Conservation (phyloP, 495 filamentous ascomycete genomes). For the Xylaria telfairii region DNA sequence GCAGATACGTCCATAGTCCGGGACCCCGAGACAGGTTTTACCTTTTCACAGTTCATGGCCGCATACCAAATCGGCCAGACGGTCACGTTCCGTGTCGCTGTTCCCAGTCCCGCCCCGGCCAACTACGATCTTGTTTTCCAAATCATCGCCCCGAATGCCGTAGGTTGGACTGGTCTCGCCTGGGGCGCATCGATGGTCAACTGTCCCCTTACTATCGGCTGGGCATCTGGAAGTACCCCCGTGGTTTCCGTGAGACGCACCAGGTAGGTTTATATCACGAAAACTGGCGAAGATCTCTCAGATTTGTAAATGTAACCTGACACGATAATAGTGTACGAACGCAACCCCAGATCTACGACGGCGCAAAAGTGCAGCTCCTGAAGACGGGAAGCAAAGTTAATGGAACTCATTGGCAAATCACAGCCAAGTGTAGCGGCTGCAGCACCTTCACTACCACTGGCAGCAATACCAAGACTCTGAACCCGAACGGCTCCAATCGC, state of each 20-base stretch:
- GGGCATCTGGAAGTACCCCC: constrained; percentile 38
- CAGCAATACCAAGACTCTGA: constrained; percentile 39
- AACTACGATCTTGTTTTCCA: constrained; percentile 52
- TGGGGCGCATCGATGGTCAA: constrained; percentile 51
- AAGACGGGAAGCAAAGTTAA: constrained; percentile 46
- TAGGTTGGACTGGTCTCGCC: constrained; percentile 52
- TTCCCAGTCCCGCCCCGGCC: constrained; percentile 39
- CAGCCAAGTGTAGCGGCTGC: constrained; percentile 51
- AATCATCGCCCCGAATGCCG: constrained; percentile 46
- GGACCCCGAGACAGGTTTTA: constrained; percentile 58
- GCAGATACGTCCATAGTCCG: constrained; percentile 41
- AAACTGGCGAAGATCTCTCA: neutral
- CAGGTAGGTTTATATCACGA: constrained; percentile 37
- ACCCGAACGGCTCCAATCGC: constrained; percentile 45
- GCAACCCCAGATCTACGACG: constrained; percentile 38
- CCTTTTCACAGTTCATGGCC: constrained; percentile 49
- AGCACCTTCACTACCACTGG: constrained; percentile 40
- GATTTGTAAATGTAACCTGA: neutral
- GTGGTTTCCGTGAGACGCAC: constrained; percentile 45
- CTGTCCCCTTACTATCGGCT: constrained; percentile 48
- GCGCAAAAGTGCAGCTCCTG: constrained; percentile 41
- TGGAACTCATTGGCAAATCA: constrained; percentile 54
- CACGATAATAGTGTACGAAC: constrained; percentile 37
- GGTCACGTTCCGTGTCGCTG: constrained; percentile 50
- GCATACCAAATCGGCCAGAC: constrained; percentile 45